These are phyloP conservation scores for Neofusicoccum sp. DNA, from an alignment of 2,329 filamentous ascomycete genomes.

Conservation along the genomic window DNA sequence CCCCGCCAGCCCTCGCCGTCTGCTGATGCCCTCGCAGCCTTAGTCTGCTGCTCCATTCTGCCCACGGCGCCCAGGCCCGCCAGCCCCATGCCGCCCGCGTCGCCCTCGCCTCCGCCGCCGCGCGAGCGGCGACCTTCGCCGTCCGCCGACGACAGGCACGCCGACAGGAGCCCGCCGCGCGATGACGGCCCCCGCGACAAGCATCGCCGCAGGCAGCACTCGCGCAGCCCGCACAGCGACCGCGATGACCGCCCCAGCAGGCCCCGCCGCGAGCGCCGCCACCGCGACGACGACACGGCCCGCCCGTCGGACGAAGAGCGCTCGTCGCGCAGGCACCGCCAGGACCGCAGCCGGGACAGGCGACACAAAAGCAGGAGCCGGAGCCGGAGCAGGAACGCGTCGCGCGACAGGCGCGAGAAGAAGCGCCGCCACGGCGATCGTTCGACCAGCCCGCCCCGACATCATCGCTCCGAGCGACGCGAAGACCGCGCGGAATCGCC, in stretches of 20 bases:
- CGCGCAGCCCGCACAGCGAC: constrained; percentile 29
- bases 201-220: constrained; percentile 28
- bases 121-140: background rate
- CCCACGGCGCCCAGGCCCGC: background rate
- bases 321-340: background rate
- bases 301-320: background rate
- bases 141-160: background rate
- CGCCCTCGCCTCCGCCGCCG: constrained; percentile 3
- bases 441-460: constrained; percentile 33
- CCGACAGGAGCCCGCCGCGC: background rate
- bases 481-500: constrained; percentile 9
- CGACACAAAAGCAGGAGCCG: constrained; percentile 22
- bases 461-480: constrained; percentile 31
- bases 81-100: background rate
- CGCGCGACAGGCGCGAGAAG: constrained; percentile 11
- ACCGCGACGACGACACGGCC: constrained; percentile 1
- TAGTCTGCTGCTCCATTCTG: background rate
- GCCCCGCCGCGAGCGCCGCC: constrained; percentile 2
- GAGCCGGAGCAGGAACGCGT: constrained; percentile 24
- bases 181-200: constrained; percentile 11
- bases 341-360: background rate
- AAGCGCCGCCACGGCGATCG: constrained; percentile 22
- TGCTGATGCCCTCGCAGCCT: background rate
- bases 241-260: constrained; percentile 24
- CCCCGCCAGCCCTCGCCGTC: background rate